Percentiles rank a stretch among this genome's conserved stretches.
phyloP scores from a whole-genome alignment of 2,329 filamentous ascomycete species.

The Cladophialophora chaetospira region DNA sequence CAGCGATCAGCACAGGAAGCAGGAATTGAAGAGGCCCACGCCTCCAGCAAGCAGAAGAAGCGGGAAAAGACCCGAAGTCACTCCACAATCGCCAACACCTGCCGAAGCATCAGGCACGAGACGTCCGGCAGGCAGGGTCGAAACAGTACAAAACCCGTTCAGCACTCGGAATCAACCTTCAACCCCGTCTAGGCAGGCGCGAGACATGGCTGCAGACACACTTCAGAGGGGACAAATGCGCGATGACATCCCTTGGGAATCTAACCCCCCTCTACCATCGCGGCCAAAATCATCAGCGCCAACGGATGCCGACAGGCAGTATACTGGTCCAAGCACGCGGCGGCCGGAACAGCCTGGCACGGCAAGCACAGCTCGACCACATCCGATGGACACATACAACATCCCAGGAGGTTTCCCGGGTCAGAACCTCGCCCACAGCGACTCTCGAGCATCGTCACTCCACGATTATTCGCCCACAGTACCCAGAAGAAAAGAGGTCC shows the following conservation, averaged over 20 bases:
- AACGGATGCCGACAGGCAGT: neutral
- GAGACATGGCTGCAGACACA: neutral
- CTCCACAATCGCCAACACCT: neutral
- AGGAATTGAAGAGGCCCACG: neutral
- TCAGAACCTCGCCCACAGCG: neutral
- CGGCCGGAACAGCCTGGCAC: neutral
- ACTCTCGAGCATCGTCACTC: neutral
- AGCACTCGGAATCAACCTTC: neutral
- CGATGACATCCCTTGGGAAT: neutral
- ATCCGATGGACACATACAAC: neutral
- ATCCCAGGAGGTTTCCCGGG: slow-evolving; percentile 5
- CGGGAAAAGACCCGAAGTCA: neutral
- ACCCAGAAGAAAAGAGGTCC: slow-evolving; percentile 3
- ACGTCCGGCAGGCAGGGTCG: neutral
- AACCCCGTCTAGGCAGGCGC: neutral
- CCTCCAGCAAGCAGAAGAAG: neutral
- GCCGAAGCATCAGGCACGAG: neutral
- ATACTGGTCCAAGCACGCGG: neutral
- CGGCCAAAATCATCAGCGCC: neutral
- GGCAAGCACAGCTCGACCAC: neutral
- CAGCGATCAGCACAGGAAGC: neutral
- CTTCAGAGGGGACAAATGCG: neutral
- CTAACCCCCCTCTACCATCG: neutral
- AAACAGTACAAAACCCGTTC: neutral
- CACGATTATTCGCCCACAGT: neutral